These are phyloP conservation scores for Trifolium subterraneum DNA, from an alignment of 306 rosid genomes.

Conservation along the genomic window DNA sequence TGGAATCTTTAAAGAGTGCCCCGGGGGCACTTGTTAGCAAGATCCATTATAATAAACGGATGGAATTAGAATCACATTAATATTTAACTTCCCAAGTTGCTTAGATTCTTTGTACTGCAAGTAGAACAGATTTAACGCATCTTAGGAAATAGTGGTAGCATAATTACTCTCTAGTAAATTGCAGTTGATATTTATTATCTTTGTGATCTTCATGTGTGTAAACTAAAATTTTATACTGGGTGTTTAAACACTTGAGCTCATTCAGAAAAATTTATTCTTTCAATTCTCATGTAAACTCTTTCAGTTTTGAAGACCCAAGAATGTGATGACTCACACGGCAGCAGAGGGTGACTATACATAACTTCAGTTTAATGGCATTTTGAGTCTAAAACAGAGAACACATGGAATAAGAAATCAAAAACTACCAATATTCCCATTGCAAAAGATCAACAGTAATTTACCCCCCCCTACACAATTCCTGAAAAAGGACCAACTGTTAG, in stretches of 20 bases:
- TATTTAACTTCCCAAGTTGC: neutral
- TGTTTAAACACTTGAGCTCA: neutral
- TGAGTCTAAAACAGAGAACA: neutral
- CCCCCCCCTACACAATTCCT: neutral
- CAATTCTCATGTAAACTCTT: neutral
- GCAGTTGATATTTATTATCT: constrained; percentile 2
- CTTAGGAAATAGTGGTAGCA: constrained; percentile 18
- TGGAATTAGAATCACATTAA: constrained; percentile 4
- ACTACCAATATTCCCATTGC: neutral
- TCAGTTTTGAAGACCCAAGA: constrained; percentile 4
- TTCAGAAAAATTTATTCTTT: neutral
- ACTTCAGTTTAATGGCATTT: constrained; percentile 30
- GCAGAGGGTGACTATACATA: constrained; percentile 6
- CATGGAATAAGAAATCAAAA: neutral
- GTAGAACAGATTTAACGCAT: neutral
- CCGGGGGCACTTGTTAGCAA: too few species aligned
- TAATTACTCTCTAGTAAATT: neutral
- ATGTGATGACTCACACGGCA: constrained; percentile 7
- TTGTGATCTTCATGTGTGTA: neutral
- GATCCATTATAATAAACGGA: neutral
- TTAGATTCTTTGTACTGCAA: neutral
- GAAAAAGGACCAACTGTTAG: neutral
- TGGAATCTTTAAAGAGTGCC: too few species aligned
- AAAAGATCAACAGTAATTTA: neutral
- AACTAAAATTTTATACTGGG: neutral